phyloP scores from a whole-genome alignment of 106 monocot genomes.

The Phalaenopsis aphrodite region DNA sequence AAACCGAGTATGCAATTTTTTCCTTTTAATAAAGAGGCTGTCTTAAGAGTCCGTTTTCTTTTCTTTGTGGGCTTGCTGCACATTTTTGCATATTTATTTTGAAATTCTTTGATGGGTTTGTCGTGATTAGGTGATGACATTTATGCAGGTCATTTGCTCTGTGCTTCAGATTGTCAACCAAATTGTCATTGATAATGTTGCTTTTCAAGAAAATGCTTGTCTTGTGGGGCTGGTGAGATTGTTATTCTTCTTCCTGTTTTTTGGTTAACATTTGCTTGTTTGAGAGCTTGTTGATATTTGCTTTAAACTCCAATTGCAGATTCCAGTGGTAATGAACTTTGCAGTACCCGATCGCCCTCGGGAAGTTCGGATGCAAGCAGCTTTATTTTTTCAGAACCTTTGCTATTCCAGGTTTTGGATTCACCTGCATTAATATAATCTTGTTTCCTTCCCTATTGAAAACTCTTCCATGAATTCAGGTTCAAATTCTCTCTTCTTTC shows the following conservation, averaged over 20 bases:
- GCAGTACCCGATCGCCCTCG: conserved; percentile 62
- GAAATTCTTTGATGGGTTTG: background rate
- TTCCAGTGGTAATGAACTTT: conserved; percentile 84
- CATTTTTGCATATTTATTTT: too few relatives aligned
- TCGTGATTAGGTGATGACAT: background rate
- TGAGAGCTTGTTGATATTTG: background rate
- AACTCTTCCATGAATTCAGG: background rate
- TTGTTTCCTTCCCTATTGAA: background rate
- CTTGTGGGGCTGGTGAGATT: conserved; percentile 79
- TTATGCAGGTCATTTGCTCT: conserved; percentile 53
- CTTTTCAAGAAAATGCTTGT: conserved; percentile 88
- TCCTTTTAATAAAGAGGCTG: background rate
- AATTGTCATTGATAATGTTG: conserved; percentile 56
- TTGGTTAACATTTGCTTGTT: background rate
- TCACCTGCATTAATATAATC: background rate
- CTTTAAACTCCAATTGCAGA: conserved; percentile 33
- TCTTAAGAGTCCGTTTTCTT: background rate
- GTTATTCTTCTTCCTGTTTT: background rate
- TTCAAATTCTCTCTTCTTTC: conserved; percentile 5
- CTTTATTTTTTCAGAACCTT: conserved; percentile 82
- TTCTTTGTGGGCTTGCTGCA: background rate
- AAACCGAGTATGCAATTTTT: conserved; percentile 45
- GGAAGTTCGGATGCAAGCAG: conserved; percentile 93
- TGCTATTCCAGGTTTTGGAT: conserved; percentile 74
- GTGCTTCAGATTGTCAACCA: conserved; percentile 83